Evolutionary conservation across 176 grass and related monocot genomes (phyloP).

Genomic region (Hsuehochloa calcarea): DNA sequence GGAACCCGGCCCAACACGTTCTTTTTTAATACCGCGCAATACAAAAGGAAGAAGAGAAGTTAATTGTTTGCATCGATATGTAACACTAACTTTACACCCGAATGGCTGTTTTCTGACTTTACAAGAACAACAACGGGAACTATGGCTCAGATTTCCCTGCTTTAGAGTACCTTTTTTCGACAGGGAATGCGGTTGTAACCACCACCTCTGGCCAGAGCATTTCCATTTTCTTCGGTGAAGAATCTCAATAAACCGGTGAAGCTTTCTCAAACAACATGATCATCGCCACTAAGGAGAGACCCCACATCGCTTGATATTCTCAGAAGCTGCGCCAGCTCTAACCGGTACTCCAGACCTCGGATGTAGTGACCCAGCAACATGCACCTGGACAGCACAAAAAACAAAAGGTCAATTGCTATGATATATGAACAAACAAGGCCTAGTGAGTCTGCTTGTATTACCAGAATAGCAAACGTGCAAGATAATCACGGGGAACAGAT

Average conservation of each 20-base stretch:
- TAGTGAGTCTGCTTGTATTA: conserved; percentile 32
- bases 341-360: conserved; percentile 81
- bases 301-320: conserved; percentile 45
- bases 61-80: conserved; percentile 13
- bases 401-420: neutral
- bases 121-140: conserved; percentile 36
- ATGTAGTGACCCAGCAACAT: conserved; percentile 95
- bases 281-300: conserved; percentile 40
- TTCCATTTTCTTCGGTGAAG: conserved; percentile 16
- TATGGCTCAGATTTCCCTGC: neutral
- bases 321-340: conserved; percentile 72
- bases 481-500: conserved; percentile 80
- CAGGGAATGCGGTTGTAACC: neutral
- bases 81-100: conserved; percentile 51
- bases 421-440: neutral
- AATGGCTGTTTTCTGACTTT: conserved; percentile 18
- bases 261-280: conserved; percentile 46
- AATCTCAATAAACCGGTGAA: neutral
- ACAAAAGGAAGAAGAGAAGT: conserved; percentile 19
- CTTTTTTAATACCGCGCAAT: conserved; percentile 14
- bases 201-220: neutral
- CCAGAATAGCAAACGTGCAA: conserved; percentile 96
- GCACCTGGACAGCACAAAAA: conserved; percentile 58
- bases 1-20: too few relatives aligned
- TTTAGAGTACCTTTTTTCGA: neutral